Base-by-base conservation (phyloP, 164 flowering plant species). In the Brasenia schreberi region DNA sequence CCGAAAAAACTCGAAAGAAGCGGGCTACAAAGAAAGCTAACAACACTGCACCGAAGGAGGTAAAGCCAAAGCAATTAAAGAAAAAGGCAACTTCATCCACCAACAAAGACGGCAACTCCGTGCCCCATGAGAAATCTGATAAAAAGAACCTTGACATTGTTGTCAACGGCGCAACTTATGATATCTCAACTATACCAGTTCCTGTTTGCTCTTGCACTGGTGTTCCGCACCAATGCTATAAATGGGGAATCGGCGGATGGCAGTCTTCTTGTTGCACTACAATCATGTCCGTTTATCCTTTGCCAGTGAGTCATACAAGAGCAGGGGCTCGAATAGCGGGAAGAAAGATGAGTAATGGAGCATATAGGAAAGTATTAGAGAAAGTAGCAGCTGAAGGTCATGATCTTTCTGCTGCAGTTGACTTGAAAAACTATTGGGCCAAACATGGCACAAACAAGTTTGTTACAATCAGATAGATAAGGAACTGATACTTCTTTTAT, bases 171-270 rank as follows among this genome's bases (percentile, higher is more conserved):
- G 75, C 76, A 5, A 42, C 18, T 0, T 80, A 65, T 66, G 81
- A 81, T 63, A 74, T 70, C 18, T 72, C 80, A 14, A 77, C 75
- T 33, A 78, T 81, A 78, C 77, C 81, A 0, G 65, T 64, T 5
- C 84, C 84, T 1, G 80, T 69, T n/a, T 81, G 84, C 73, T 74
- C 84, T 2, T 81, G 84, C 70, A 81, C 84, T 0, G 81, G 84
- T 7, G 56, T 62, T 18, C 42, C 61, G 12, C 69, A 73, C 43
- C 79, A 73, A 58, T 81, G 88, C 74, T 81, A 82, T 71, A 76
- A 79, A 70, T 84, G 83, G 80, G 88, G 86, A 62, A 71, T 77
- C n/a, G 86, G 86, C 42, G 84, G 85, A 60, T 84, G 86, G 84
- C 88, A 84, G 67, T 84, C 88, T 18, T 76, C 88, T 0, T 84